Evolutionary conservation across 352 stramenopile genomes (phyloP), one percentile per base, ranked within the genome.

Genomic region (Phytopythium aichiense): DNA sequence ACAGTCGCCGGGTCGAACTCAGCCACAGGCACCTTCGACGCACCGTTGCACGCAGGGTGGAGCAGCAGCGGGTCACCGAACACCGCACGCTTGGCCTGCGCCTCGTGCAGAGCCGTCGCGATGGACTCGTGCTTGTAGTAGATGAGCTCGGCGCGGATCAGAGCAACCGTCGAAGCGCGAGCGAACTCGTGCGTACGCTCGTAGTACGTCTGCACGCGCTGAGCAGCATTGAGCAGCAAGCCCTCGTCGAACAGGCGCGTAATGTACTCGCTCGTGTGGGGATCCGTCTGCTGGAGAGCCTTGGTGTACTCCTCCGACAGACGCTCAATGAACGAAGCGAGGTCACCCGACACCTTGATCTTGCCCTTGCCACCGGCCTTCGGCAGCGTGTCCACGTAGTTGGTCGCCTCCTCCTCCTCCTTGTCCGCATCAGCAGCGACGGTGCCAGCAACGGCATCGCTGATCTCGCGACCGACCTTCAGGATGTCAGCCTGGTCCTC

Each of bases 261-360:
- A 45, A 99, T 91, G 76, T 99, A 99, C 65, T 99, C 95, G 56
- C 89, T 81, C 56, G 95, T 98, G 80, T 99, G 95, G 53, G 96
- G 94, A 67, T 98, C 97, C 37, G 93, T 98, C 59, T 97, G 90
- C 76, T 99, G 97, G n/a, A 99, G 72, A 42, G 75, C 91, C 87
- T 99, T 99, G 62, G 82, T 98, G 83, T 99, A 99, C 76, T 99
- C 96, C 67, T 99, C 95, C 55, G 97, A 92, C 23, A 99, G 81
- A 43, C 94, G 91, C 48, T 93, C 87, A 37, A 99, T 79, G 62
- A 96, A 98, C 23, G 81, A 74, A 9, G 81, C 88, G 33, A 96
- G 74, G 61, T 94, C 92, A 22, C 90, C 91, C 52, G 89, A 94
- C 46, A 96, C 88, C 76, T 91, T 89, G 81, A 98, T 78, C 79